These are phyloP conservation scores for Heterobasidion annosum DNA, from an alignment of 1,284 basidiomycete species.

Conservation along the genomic window DNA sequence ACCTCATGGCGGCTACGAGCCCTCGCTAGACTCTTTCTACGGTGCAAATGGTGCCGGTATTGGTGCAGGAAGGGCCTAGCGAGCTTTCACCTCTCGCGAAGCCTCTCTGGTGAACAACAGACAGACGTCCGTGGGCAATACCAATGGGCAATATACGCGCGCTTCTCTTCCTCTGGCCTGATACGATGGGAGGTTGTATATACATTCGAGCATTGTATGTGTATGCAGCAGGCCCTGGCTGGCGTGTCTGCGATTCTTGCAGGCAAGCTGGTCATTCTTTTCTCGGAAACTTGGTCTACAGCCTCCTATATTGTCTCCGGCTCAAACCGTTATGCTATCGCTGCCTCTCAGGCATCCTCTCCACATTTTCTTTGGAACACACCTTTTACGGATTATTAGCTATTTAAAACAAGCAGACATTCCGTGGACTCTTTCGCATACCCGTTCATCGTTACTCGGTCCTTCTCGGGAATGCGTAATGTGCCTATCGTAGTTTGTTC, in stretches of 20 bases:
- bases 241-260: neutral
- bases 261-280: no score
- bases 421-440: neutral
- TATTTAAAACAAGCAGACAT: neutral
- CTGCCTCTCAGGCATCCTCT: neutral
- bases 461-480: no score
- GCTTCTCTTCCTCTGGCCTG: neutral
- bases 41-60: neutral
- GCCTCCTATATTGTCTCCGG: neutral
- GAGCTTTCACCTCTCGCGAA: neutral
- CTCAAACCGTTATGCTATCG: neutral
- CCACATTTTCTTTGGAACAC: neutral
- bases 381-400: neutral
- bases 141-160: neutral
- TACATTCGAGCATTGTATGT: neutral
- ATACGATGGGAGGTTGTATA: neutral
- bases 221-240: neutral
- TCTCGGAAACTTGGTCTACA: no score
- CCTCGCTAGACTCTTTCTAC: neutral
- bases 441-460: no score
- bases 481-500: no score
- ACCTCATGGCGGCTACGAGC: neutral
- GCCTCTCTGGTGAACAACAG: neutral
- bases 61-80: neutral
- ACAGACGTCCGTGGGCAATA: neutral